Percentiles rank a stretch among this genome's conserved stretches.
Conservation (phyloP, 345 rosid species). For the Aquilaria yunnanensis region DNA sequence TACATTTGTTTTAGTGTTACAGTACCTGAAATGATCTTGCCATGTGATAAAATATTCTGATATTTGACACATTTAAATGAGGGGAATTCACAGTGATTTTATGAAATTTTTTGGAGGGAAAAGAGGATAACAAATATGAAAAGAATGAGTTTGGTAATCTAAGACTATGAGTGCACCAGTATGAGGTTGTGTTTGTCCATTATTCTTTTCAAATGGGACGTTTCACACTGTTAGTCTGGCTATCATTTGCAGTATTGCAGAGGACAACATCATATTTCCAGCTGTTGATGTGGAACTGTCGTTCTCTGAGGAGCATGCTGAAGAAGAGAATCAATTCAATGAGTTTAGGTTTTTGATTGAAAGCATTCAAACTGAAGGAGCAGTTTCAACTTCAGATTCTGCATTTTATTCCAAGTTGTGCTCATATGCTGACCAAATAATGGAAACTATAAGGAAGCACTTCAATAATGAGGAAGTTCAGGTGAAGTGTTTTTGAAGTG, state of each 20-base stretch:
- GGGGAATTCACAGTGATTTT: too few relatives aligned
- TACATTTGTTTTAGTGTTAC: too few relatives aligned
- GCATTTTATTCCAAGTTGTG: slow-evolving; percentile 72
- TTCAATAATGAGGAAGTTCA: slow-evolving; percentile 78
- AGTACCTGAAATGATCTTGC: too few relatives aligned
- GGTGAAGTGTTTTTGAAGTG: slow-evolving; percentile 35
- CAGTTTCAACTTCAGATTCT: slow-evolving; percentile 56
- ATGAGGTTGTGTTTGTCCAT: too few relatives aligned
- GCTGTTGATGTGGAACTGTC: slow-evolving; percentile 75
- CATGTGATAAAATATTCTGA: too few relatives aligned
- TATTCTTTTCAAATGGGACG: too few relatives aligned
- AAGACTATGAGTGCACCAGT: too few relatives aligned
- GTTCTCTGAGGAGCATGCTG: slow-evolving; percentile 70
- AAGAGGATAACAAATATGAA: too few relatives aligned
- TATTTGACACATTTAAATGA: too few relatives aligned
- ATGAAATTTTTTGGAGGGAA: too few relatives aligned
- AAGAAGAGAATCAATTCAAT: slow-evolving; percentile 77
- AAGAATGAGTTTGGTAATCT: too few relatives aligned
- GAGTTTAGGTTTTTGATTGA: slow-evolving; percentile 75
- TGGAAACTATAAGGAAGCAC: slow-evolving; percentile 68
- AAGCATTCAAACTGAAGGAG: slow-evolving; percentile 69
- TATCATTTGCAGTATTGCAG: slow-evolving; percentile 59
- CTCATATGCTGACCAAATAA: slow-evolving; percentile 83
- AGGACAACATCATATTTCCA: slow-evolving; percentile 88
- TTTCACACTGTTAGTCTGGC: not conserved